These are phyloP conservation scores for Coemansia sp. DNA, from an alignment of 192 early-diverging fungal genomes.

Conservation along the genomic window DNA sequence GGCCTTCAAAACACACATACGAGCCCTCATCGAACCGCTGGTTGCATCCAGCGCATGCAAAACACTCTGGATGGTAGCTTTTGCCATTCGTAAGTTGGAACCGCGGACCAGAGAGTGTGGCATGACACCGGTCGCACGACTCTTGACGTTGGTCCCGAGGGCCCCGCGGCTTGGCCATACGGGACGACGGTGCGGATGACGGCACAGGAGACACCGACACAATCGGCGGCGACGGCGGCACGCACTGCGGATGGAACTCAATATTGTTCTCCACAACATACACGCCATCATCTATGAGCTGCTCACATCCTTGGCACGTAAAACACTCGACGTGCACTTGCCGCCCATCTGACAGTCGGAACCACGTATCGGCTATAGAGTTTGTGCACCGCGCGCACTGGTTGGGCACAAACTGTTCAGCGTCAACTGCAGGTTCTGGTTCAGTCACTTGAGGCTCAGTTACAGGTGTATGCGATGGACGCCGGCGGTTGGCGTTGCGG, in stretches of 20 bases:
- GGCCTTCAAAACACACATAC: too few relatives aligned
- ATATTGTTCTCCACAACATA: constrained; percentile 47
- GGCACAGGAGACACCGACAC: constrained; percentile 49
- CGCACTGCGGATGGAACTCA: constrained; percentile 54
- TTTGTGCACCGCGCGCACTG: constrained; percentile 44
- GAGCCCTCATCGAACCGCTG: constrained; percentile 57
- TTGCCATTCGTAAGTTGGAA: constrained; percentile 59
- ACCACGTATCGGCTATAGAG: constrained; percentile 52
- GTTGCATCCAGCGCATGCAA: constrained; percentile 52
- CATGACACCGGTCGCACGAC: constrained; percentile 46
- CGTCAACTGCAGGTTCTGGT: not conserved
- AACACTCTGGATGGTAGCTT: constrained; percentile 57
- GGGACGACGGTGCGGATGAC: constrained; percentile 20
- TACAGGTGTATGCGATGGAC: constrained; percentile 17
- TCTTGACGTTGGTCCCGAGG: constrained; percentile 40
- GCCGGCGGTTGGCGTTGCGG: constrained; percentile 43
- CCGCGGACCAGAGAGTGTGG: constrained; percentile 40
- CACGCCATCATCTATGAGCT: constrained; percentile 55
- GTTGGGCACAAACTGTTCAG: constrained; percentile 25
- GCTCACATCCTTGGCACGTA: constrained; percentile 49
- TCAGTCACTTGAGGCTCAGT: not conserved
- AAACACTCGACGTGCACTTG: constrained; percentile 58
- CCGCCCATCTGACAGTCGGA: constrained; percentile 54
- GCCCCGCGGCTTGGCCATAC: constrained; percentile 19
- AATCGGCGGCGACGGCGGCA: constrained; percentile 50